Base-by-base conservation (phyloP, 2,329 filamentous ascomycete genomes). In the Clarireedia paspali region DNA sequence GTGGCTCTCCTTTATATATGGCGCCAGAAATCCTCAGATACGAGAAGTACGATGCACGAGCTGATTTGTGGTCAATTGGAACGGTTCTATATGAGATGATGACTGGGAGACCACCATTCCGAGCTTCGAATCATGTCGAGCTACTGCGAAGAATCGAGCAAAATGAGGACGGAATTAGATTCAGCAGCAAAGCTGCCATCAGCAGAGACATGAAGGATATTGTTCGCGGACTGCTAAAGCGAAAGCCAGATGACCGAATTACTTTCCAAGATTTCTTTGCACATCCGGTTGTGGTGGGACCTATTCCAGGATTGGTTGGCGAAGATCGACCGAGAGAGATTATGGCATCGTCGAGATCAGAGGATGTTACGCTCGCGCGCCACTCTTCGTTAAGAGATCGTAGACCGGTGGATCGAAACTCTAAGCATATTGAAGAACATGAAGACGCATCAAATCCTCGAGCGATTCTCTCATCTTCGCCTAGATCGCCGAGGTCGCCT, bases 1-100 rank as follows among this genome's bases (percentile, higher is more conserved):
- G 94, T 71, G 94, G 94, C 17, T 97, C 94, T 12, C 94, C 94
- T 9, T 77, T 99, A 26, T 99, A 99, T 74, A 99, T 99, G 94
- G 94, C 94, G 0, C 94, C 94, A 4, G 94, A 99, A 74, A 99
- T 99, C 61, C 77, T 99, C 60, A 85, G 91, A 58, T 99, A 97
- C 67, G 91, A 99, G 71, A 92, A 92, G 67, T 99, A 99, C 71
- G 92, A 96, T 73, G 90, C 92, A 61, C 95, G 95, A 72, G 92
- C 91, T 47, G 94, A 99, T 74, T 75, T 99, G 36, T 99, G 94
- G 94, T 99, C 94, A 23, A 90, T 96, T 36, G 94, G 94, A 50
- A 96, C 94, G 17, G 94, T 99, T 7, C 75, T 95, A 24, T 96
- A 90, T 69, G 94, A 99, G 73, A 96, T 99, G 91, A 84, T 94